Conservation (phyloP, 2,329 filamentous ascomycete genomes). For the Penicillium nordicum region DNA sequence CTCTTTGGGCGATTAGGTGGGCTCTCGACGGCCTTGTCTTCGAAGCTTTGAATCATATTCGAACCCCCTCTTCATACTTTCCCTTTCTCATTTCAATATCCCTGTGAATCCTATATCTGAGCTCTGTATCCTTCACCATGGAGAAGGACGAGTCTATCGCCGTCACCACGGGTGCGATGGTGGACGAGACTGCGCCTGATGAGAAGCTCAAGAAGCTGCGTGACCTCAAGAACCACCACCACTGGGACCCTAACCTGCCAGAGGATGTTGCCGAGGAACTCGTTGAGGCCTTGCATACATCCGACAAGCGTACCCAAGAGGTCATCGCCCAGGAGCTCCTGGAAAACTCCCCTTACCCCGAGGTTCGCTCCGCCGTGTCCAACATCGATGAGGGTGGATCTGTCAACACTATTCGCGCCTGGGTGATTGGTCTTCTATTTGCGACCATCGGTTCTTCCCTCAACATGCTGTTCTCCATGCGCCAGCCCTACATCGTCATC, state of each 20-base stretch:
- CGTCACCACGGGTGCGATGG: constrained; percentile 15
- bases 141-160: constrained; percentile 24
- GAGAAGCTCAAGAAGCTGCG: constrained; percentile 43
- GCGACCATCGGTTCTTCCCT: constrained; percentile 61
- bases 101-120: not conserved
- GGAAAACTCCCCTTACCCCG: constrained; percentile 65
- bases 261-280: constrained; percentile 60
- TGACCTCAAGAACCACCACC: constrained; percentile 59
- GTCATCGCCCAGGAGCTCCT: constrained; percentile 59
- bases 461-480: constrained; percentile 58
- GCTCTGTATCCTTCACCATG: constrained; percentile 8
- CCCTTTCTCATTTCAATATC: not conserved
- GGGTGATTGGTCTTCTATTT: constrained; percentile 59
- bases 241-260: constrained; percentile 64
- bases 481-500: constrained; percentile 58
- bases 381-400: constrained; percentile 64
- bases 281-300: constrained; percentile 54
- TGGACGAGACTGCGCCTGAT: constrained; percentile 22
- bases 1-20: constrained; percentile 14
- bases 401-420: constrained; percentile 63
- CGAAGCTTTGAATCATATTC: not conserved
- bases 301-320: constrained; percentile 55
- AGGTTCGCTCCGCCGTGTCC: constrained; percentile 63
- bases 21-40: constrained; percentile 8
- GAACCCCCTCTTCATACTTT: not conserved